These are phyloP conservation scores for Aspergillus phoenicis DNA, from an alignment of 2,329 filamentous ascomycete genomes.

Conservation along the genomic window DNA sequence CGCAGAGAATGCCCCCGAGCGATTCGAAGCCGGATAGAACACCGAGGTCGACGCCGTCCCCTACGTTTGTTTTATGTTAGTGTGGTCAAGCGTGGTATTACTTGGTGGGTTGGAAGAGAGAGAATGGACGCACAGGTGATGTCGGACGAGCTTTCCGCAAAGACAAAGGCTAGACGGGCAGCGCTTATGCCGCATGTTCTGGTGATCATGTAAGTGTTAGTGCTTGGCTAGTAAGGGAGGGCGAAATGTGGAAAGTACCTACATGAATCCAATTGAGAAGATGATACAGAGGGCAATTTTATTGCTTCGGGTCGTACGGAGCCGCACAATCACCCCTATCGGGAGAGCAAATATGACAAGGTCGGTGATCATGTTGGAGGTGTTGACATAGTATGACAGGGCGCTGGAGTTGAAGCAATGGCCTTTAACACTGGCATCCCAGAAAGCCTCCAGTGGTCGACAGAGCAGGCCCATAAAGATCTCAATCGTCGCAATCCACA, in stretches of 20 bases:
- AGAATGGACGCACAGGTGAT: slow-evolving; percentile 2
- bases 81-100: not conserved
- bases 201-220: not conserved
- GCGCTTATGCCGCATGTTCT: slow-evolving; percentile 13
- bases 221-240: not conserved
- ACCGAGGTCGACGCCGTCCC: slow-evolving; percentile 10
- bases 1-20: slow-evolving; percentile 9
- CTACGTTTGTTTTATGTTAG: not conserved
- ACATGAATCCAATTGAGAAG: slow-evolving; percentile 13
- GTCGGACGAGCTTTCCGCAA: slow-evolving; percentile 8
- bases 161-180: slow-evolving; percentile 9
- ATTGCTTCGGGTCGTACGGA: slow-evolving; percentile 5
- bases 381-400: slow-evolving; percentile 8
- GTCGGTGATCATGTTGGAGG: slow-evolving; percentile 11
- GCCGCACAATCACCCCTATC: slow-evolving; percentile 5
- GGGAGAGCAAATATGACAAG: slow-evolving; percentile 8
- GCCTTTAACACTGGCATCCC: slow-evolving; percentile 8
- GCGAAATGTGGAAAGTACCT: not conserved
- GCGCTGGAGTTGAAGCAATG: slow-evolving; percentile 9
- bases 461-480: slow-evolving; percentile 10
- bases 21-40: slow-evolving; percentile 11
- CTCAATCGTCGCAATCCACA: slow-evolving; percentile 12
- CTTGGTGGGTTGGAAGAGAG: not conserved
- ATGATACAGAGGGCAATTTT: slow-evolving; percentile 4
- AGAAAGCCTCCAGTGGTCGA: slow-evolving; percentile 9